Conservation (phyloP, 495 filamentous ascomycete genomes). For the Aspergillus biplanus region DNA sequence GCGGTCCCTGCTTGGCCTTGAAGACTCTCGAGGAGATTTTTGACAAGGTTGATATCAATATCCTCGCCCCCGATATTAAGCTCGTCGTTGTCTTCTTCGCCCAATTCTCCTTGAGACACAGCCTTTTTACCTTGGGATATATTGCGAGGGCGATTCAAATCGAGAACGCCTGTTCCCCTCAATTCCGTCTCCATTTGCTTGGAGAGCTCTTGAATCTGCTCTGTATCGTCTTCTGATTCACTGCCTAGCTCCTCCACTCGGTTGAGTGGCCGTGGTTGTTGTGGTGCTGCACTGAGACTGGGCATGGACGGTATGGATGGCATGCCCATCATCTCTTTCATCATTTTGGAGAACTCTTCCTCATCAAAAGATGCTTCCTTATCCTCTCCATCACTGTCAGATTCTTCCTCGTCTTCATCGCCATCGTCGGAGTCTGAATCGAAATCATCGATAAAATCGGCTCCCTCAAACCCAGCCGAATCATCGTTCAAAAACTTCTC, state of each 20-base stretch:
- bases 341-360: conserved; percentile 80
- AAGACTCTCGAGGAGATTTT: conserved; percentile 90
- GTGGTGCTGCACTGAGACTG: conserved; percentile 29
- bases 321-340: conserved; percentile 95
- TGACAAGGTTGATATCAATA: conserved; percentile 84
- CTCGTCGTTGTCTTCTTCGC: conserved; percentile 23
- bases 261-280: conserved; percentile 32
- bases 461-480: conserved; percentile 75
- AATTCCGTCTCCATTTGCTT: conserved; percentile 82
- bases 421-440: conserved; percentile 57
- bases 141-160: conserved; percentile 54
- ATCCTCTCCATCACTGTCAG: conserved; percentile 65
- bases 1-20: conserved; percentile 83
- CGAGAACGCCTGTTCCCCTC: conserved; percentile 71
- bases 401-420: conserved; percentile 61
- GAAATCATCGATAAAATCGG: conserved; percentile 72
- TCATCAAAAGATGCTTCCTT: conserved; percentile 82
- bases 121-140: conserved; percentile 25
- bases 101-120: conserved; percentile 19
- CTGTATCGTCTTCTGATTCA: conserved; percentile 61
- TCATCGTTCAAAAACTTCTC: conserved; percentile 94
- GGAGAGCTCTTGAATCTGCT: conserved; percentile 73
- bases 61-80: conserved; percentile 58
- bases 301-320: conserved; percentile 54
- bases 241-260: conserved; percentile 52